phyloP scores from a whole-genome alignment of 2,329 filamentous ascomycete species.

The Neocatenulostroma microsporum region DNA sequence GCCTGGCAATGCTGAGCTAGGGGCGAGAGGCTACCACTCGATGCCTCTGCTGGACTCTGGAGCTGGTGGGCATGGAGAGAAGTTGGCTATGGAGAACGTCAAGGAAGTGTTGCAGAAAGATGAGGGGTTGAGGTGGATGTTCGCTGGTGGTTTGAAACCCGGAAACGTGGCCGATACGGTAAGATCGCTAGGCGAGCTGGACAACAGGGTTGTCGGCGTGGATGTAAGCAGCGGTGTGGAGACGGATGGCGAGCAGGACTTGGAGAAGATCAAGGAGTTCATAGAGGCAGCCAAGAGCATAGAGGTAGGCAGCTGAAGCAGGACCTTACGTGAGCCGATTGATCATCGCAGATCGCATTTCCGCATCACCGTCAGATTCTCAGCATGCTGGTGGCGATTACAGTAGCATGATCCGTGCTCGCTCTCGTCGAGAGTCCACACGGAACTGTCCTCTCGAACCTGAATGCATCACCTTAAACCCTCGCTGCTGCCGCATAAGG shows the following conservation, averaged over 20 bases:
- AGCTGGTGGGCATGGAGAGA: constrained; percentile 69
- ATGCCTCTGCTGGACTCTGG: constrained; percentile 82
- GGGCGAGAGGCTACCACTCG: constrained; percentile 69
- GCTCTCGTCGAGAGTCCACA: too few species aligned
- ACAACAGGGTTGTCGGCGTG: constrained; percentile 64
- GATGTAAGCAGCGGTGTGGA: constrained; percentile 96
- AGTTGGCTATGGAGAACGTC: constrained; percentile 64
- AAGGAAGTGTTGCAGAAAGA: constrained; percentile 60
- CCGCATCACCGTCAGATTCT: background rate
- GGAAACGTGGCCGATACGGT: constrained; percentile 68
- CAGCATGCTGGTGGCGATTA: background rate
- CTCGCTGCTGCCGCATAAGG: too few species aligned
- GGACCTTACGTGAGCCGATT: background rate
- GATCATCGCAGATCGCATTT: too few species aligned
- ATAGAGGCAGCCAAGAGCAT: constrained; percentile 60
- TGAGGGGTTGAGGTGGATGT: constrained; percentile 61
- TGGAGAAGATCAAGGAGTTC: constrained; percentile 75
- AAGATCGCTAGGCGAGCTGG: constrained; percentile 52
- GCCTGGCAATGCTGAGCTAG: constrained; percentile 64
- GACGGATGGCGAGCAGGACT: constrained; percentile 67
- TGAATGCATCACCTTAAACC: too few species aligned
- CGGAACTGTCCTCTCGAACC: too few species aligned
- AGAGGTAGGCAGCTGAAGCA: constrained; percentile 8
- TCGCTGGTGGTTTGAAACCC: constrained; percentile 78
- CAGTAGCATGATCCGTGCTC: too few species aligned